phyloP scores from a whole-genome alignment of 306 rosid genomes.

The Medicago truncatula region DNA sequence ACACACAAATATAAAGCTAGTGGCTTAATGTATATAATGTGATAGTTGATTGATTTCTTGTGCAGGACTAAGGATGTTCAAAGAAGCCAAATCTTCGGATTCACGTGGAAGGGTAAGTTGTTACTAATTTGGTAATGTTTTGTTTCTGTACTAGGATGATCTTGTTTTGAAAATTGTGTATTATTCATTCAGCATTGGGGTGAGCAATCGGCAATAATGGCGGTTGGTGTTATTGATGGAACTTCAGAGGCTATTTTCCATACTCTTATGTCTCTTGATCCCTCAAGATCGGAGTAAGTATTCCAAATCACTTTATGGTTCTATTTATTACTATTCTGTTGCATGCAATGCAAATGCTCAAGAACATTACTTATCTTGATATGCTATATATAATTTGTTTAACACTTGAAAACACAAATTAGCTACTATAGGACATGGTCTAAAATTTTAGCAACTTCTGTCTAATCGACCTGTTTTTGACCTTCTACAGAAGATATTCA shows the following conservation, averaged over 20 bases:
- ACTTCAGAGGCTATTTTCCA: slow-evolving; percentile 83
- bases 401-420: no score
- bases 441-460: no score
- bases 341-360: no score
- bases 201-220: slow-evolving; percentile 92
- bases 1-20: slow-evolving; percentile 31
- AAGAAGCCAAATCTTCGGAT: slow-evolving; percentile 81
- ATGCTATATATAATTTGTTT: no score
- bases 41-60: slow-evolving; percentile 34
- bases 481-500: no score
- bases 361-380: no score
- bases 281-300: slow-evolving; percentile 88
- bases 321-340: no score
- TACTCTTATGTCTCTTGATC: slow-evolving; percentile 84
- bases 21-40: slow-evolving; percentile 24
- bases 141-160: background rate
- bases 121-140: slow-evolving; percentile 19
- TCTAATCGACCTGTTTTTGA: no score
- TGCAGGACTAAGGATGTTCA: slow-evolving; percentile 85
- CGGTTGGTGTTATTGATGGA: slow-evolving; percentile 83
- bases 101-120: slow-evolving; percentile 64
- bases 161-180: slow-evolving; percentile 6
- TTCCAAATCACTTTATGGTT: background rate
- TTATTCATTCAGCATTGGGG: slow-evolving; percentile 69
- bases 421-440: no score